phyloP scores from a whole-genome alignment of 495 filamentous ascomycete species.

The Lophium mytilinum region DNA sequence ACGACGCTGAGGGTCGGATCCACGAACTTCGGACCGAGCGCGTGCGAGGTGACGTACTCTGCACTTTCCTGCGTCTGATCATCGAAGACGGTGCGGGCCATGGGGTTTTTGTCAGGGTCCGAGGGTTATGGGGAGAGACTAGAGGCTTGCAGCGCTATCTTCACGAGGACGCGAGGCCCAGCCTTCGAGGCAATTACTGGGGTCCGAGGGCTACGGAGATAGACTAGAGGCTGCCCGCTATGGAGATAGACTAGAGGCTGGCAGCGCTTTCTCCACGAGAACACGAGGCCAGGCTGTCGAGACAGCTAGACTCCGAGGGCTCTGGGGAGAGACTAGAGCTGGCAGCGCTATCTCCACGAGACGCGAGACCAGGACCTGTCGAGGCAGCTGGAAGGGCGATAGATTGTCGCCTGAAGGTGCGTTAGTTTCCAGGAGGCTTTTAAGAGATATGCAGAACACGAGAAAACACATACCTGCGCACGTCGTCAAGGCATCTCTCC shows the following conservation, averaged over 20 bases:
- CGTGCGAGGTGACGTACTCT: background rate
- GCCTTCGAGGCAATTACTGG: too few species aligned
- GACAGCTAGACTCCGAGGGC: too few species aligned
- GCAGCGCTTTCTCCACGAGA: background rate
- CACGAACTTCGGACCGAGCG: background rate
- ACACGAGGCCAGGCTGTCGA: too few species aligned
- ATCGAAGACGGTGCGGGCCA: background rate
- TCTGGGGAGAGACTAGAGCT: background rate
- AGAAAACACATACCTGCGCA: too few species aligned
- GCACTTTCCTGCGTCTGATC: background rate
- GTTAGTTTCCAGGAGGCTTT: background rate
- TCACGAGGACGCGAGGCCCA: background rate
- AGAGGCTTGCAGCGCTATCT: background rate
- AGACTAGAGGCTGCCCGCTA: too few species aligned
- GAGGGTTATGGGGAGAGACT: background rate
- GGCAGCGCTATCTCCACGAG: background rate
- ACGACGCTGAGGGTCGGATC: background rate
- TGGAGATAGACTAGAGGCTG: background rate
- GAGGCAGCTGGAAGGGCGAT: background rate
- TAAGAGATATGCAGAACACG: background rate
- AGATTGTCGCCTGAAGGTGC: background rate
- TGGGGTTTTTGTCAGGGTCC: conserved; percentile 1
- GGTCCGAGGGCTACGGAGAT: too few species aligned
- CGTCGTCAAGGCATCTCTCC: too few species aligned
- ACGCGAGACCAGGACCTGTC: background rate